These are phyloP conservation scores for Aspergillus sp. DNA, from an alignment of 2,329 filamentous ascomycete species.

Conservation along the genomic window DNA sequence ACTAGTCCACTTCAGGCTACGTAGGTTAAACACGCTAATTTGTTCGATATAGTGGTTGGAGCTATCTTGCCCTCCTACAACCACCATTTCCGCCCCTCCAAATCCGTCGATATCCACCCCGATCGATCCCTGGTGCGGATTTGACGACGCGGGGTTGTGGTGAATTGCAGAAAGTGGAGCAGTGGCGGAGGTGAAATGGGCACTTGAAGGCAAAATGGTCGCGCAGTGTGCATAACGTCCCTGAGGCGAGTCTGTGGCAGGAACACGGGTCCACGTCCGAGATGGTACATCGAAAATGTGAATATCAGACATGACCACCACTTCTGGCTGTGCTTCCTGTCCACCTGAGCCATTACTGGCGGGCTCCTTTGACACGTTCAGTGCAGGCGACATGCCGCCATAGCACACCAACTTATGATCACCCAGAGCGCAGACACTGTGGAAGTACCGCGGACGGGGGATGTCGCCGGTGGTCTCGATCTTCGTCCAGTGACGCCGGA, in stretches of 20 bases:
- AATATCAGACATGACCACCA: conserved; percentile 97
- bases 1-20: conserved; percentile 92
- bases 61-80: conserved; percentile 94
- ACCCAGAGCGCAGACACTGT: conserved; percentile 90
- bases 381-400: conserved; percentile 90
- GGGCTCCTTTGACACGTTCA: conserved; percentile 50
- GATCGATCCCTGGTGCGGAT: conserved; percentile 82
- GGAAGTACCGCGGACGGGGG: conserved; percentile 91
- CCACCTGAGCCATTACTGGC: conserved; percentile 37
- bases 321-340: conserved; percentile 74
- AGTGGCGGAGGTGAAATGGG: conserved; percentile 79
- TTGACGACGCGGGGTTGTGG: conserved; percentile 80
- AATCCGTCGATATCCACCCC: conserved; percentile 87
- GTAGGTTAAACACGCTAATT: conserved; percentile 95
- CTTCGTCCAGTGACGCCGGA: conserved; percentile 90
- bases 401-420: conserved; percentile 98
- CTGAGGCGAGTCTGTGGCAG: conserved; percentile 79
- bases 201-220: conserved; percentile 84
- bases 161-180: conserved; percentile 85
- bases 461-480: conserved; percentile 81
- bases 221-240: conserved; percentile 97
- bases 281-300: conserved; percentile 89
- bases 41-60: conserved; percentile 99
- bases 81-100: conserved; percentile 94
- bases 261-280: conserved; percentile 81